Conservation (phyloP, 768 basidiomycete species). For the Royoungia palumana region DNA sequence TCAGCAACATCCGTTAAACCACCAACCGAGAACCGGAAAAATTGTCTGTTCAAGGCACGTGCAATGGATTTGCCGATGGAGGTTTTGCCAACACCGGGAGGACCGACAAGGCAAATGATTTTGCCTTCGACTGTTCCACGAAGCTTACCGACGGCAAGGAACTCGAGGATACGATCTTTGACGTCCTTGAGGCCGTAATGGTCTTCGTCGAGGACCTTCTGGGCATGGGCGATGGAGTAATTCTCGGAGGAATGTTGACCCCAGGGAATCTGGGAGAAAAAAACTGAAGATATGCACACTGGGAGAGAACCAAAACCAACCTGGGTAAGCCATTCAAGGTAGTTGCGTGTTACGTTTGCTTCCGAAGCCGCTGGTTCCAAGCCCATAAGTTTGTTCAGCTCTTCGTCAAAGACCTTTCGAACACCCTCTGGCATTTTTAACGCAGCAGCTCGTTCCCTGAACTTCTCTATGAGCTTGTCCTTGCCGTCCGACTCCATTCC, state of each 20-base stretch:
- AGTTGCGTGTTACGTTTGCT: conserved; percentile 92
- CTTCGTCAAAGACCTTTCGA: conserved; percentile 94
- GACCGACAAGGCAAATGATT: conserved; percentile 94
- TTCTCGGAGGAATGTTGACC: conserved; percentile 93
- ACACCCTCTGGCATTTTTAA: conserved; percentile 90
- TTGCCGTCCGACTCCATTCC: conserved; percentile 96
- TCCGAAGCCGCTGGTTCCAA: conserved; percentile 90
- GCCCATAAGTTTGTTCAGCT: conserved; percentile 83
- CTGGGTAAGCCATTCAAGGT: conserved; percentile 90
- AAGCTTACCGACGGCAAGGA: conserved; percentile 92
- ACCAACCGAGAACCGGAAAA: conserved; percentile 96
- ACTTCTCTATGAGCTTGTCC: conserved; percentile 90
- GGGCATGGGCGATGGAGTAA: conserved; percentile 81
- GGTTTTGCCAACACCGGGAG: conserved; percentile 97
- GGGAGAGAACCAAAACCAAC: conserved; percentile 32
- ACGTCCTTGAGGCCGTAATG: conserved; percentile 92
- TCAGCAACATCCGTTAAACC: conserved; percentile 97
- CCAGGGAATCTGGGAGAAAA: conserved; percentile 86
- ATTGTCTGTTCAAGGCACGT: conserved; percentile 83
- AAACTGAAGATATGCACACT: conserved; percentile 1
- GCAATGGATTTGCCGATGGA: conserved; percentile 95
- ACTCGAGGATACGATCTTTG: conserved; percentile 92
- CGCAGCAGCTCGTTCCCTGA: conserved; percentile 76
- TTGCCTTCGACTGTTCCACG: conserved; percentile 95
- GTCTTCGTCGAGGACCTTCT: conserved; percentile 85